Base-by-base conservation (phyloP, 768 basidiomycete species). In the Mrakia blollopis region DNA sequence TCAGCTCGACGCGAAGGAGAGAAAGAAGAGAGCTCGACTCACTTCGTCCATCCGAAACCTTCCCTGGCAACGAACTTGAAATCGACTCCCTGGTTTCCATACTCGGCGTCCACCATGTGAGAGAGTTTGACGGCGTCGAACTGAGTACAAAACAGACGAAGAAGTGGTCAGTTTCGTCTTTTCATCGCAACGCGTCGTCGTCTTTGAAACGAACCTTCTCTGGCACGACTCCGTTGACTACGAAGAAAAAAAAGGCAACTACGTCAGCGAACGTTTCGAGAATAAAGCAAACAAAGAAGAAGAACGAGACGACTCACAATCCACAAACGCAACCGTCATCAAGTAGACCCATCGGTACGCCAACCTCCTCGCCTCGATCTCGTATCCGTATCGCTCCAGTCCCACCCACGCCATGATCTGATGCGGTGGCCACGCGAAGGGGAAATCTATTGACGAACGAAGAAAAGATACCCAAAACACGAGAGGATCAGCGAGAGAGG, bases 351-450 rank as follows among this genome's bases (percentile, higher is more conserved):
- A 99, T 72, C 96, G 87, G 84, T 99, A 99, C 1, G 96, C 91
- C 69, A 98, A 85, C 67, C 97, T 88, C 79, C 96, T 93, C 1
- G 94, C 92, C 79, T 97, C 94, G 79, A 96, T 92, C 4, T 92
- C 86, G 83, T 94, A 97, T 2, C 96, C 96, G 82, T 99, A 99
- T 73, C 96, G 90, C 80, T 97, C 94, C 32, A 98, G 87, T 60
- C 94, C 96, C 72, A 98, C 94, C 96, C 96, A 99, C 2, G 91
- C 86, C 92, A 98, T 98, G 82, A 98, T 97, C 84, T 98, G 96
- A 83, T 98, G 94, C 69, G 94, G 92, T n/a, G 92, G 92, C 92
- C 90, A 90, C 78, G 76, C 76, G 52, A 72, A 77, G 7, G 76
- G 76, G 76, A 77, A 77, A 57, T 77, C 76, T 75, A 47, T 11